Base-by-base conservation (phyloP, 495 filamentous ascomycete species). In the Podospora conica region DNA sequence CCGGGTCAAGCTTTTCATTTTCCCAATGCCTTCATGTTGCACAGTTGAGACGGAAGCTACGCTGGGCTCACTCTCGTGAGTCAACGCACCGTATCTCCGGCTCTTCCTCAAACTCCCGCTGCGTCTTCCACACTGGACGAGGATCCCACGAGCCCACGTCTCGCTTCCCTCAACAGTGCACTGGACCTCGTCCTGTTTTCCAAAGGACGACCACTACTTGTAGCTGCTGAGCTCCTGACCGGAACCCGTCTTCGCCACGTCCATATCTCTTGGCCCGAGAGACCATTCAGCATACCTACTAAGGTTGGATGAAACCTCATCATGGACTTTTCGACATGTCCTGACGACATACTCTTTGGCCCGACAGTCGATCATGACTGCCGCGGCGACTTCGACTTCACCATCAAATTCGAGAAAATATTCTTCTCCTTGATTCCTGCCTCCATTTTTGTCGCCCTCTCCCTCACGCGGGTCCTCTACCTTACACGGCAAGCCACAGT, bases 361-460 rank as follows among this genome's bases (percentile, higher is more conserved):
- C 71, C 71, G 0, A 53, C 69, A 1, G 69, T 73, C n/a, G 33
- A 59, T 18, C 40, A 48, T 20, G 71, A 69, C 3, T 73, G 71
- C 27, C 71, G 71, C 21, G 74, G 61, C 7, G 71, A 76, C 60
- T 82, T 83, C 29, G 79, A 84, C 68, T 82, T 84, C 62, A 84
- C 75, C 25, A 53, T 84, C 55, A 76, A 74, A 58, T 82, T 83
- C 48, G 81, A 83, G 64, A 76, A 78, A 61, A 63, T 80, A 1
- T 79, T 82, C 60, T 79, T 84, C 66, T 75, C 75, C 15, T 69
- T 84, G 12, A 72, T 75, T 21, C 81, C 81, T 4, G 72, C 79
- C 1, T 64, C 68, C 9, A 27, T 83, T 5, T 80, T 83, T 66
- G 74, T 81, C 40, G 55, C 76, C 9, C 15, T 72, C n/a, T 77